Evolutionary conservation across 306 rosid species (phyloP), one percentile per base, ranked within the genome.

Genomic region (Prunus padus): DNA sequence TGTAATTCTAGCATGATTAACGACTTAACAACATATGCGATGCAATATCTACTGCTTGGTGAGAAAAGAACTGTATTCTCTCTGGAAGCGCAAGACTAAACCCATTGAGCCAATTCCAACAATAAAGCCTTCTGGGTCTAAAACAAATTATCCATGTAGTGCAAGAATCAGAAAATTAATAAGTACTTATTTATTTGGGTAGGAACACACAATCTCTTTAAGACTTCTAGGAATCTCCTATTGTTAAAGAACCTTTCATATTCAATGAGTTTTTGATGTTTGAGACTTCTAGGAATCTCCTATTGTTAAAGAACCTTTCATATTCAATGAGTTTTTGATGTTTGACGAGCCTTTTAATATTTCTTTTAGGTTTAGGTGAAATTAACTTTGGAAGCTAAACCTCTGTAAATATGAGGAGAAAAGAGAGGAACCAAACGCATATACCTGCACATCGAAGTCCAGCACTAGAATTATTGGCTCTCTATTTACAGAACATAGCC

Each of bases 371-470:
- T 25, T 25, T 25, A 25, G 26, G 26, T 25, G 26, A 25, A 25
- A 25, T 25, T 25, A 0, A 49, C 56, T 8, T 31, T 7, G 9
- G 67, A 51, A 51, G 37, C 49, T 16, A 7, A 67, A 79, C 26
- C 40, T 50, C 65, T 70, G 65, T 67, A 55, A 50, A 49, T 65
- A n/a, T n/a, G 70, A 37, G 19, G 55, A 44, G 61, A 25, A 81
- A 33, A 23, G 44, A 50, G 33, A 62, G 15, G 68, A 78, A 66
- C 42, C 72, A 73, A 33, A 57, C 65, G 65, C 76, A 44, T 71
- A 44, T 71, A 90, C 98, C 97, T 94, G 98, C 76, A 90, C 91
- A 65, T 92, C 95, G 67, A 78, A 82, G 84, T 94, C 98, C 87
- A 92, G 80, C 73, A 90, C 93, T 51, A 94, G 86, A 79, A 94